phyloP scores from a whole-genome alignment of 306 rosid species.

The Rosa multiflora region DNA sequence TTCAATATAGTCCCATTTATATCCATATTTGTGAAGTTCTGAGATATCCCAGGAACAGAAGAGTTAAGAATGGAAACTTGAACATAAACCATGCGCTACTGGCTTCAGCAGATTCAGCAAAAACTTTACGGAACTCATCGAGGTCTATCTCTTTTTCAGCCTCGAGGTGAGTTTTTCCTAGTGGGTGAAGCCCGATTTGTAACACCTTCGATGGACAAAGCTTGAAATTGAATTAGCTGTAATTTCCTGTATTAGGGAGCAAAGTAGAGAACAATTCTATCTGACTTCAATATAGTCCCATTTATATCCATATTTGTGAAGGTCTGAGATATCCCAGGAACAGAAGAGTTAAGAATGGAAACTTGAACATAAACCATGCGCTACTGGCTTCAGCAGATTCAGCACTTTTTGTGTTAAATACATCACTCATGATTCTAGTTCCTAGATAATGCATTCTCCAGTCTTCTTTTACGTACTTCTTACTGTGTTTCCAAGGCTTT shows the following conservation, averaged over 20 bases:
- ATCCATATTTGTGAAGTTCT: too few relatives aligned
- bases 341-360: not conserved
- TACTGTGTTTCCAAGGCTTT: not conserved
- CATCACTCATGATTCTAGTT: not conserved
- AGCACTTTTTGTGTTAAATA: not conserved
- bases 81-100: too few relatives aligned
- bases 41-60: not conserved
- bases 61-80: too few relatives aligned
- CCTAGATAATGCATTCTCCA: not conserved
- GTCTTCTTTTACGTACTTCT: not conserved
- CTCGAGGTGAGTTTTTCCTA: not conserved
- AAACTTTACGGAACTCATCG: too few relatives aligned
- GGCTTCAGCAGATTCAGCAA: too few relatives aligned
- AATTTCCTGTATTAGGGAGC: not conserved
- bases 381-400: not conserved
- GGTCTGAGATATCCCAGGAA: too few relatives aligned
- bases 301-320: too few relatives aligned
- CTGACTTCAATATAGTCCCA: too few relatives aligned
- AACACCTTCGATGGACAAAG: not conserved
- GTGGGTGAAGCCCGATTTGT: not conserved
- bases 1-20: not conserved
- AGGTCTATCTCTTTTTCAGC: not conserved
- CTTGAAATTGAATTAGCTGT: not conserved
- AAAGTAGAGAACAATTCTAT: not conserved
- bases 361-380: not conserved